Percentiles rank a stretch among this genome's conserved stretches.
Evolutionary conservation across 768 basidiomycete genomes (phyloP).

Genomic region (Amanita rubescens): DNA sequence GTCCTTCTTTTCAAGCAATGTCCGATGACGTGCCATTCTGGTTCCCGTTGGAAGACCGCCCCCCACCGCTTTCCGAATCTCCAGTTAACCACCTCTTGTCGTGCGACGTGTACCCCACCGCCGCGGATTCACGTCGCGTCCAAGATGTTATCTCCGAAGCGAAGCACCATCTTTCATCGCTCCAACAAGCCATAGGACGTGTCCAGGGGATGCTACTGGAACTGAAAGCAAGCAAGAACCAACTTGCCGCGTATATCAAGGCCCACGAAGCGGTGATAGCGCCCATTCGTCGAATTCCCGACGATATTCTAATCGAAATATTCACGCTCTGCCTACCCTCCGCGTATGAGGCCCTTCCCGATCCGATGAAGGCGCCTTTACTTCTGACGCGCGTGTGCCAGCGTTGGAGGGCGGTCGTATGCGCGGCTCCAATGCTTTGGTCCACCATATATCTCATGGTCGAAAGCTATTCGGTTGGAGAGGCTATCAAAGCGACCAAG

Average conservation of each 20-base stretch:
- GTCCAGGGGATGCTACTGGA: neutral
- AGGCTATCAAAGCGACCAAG: neutral
- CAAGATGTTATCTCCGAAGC: neutral
- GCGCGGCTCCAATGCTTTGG: constrained; percentile 19
- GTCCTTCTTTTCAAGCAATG: neutral
- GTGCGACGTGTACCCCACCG: neutral
- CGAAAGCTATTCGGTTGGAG: neutral
- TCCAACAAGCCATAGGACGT: neutral
- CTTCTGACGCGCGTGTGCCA: constrained; percentile 16
- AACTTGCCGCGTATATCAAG: neutral
- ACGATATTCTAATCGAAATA: constrained; percentile 16
- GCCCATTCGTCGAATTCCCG: constrained; percentile 13
- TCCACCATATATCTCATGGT: constrained; percentile 10
- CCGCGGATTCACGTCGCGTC: neutral
- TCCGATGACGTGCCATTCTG: neutral
- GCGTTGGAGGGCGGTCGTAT: constrained; percentile 15
- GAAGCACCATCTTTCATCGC: neutral
- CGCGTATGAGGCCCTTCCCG: constrained; percentile 12
- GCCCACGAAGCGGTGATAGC: constrained; percentile 4
- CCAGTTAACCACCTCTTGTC: neutral
- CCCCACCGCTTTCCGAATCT: neutral
- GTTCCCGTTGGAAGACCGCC: neutral
- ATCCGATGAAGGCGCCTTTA: constrained; percentile 11
- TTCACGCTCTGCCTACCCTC: constrained; percentile 15
- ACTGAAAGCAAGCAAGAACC: neutral